Percentiles rank a stretch among this genome's conserved stretches.
phyloP scores from a whole-genome alignment of 176 grass and related monocot genomes.

The Musa beccarii region DNA sequence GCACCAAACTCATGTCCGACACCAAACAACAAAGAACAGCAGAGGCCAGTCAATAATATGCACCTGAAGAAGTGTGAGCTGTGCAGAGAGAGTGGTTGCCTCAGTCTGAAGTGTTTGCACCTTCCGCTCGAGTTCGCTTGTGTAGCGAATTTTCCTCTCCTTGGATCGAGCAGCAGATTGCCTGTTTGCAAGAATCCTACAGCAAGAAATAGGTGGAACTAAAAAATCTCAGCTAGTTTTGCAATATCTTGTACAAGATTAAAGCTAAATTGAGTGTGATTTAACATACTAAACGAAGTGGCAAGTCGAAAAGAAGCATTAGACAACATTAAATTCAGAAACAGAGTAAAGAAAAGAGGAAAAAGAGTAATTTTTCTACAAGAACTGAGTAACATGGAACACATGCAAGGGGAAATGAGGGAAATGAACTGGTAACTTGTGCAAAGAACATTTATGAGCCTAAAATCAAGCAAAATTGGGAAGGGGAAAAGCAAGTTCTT shows the following conservation, averaged over 20 bases:
- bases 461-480: not conserved
- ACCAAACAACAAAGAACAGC: not conserved
- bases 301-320: no score
- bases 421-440: no score
- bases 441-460: not conserved
- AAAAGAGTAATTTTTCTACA: no score
- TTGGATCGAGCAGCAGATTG: conserved; percentile 83
- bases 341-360: no score
- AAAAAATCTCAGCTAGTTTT: not conserved
- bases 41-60: not conserved
- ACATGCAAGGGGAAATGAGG: no score
- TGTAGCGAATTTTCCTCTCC: conserved; percentile 93
- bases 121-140: conserved; percentile 80
- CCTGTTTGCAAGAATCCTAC: conserved; percentile 86
- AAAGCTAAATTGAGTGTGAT: not conserved
- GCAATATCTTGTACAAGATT: not conserved
- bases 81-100: conserved; percentile 84
- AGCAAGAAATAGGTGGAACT: not conserved
- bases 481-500: not conserved
- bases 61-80: conserved; percentile 91
- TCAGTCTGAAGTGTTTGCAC: conserved; percentile 93
- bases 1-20: not conserved
- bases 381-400: no score
- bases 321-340: no score
- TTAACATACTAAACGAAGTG: not conserved